A percentile compares a stretch with the other conserved stretches of the same genome.
These are phyloP conservation scores for Trichoderma hamatum DNA, from an alignment of 2,329 filamentous ascomycete genomes.

Conservation along the genomic window DNA sequence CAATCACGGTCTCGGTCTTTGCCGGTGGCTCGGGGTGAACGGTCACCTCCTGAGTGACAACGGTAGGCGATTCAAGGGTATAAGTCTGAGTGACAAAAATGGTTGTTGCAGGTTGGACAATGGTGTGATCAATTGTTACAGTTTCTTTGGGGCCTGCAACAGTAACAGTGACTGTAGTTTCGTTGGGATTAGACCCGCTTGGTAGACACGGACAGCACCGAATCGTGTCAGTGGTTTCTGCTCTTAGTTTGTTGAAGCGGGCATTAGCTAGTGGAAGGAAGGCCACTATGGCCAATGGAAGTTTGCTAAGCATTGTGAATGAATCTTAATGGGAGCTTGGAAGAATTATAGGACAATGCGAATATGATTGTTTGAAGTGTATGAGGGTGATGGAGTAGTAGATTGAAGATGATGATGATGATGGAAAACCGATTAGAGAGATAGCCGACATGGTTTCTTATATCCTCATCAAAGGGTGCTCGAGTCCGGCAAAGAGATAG, in stretches of 20 bases:
- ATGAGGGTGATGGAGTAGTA: background rate
- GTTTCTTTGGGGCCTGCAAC: constrained; percentile 35
- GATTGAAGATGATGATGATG: background rate
- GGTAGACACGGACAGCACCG: constrained; percentile 39
- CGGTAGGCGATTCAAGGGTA: background rate
- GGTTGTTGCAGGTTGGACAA: constrained; percentile 32
- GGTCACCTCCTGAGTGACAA: constrained; percentile 25
- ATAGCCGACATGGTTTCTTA: background rate
- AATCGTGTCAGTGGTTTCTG: constrained; percentile 29
- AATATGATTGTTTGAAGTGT: background rate
- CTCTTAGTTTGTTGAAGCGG: constrained; percentile 31
- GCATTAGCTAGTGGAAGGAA: constrained; percentile 36
- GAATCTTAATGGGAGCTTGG: fast-evolving
- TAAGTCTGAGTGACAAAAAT: constrained; percentile 26
- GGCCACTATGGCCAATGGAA: constrained; percentile 35
- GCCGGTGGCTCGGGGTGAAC: constrained; percentile 26
- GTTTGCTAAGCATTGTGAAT: constrained; percentile 34
- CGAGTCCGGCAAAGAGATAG: too few species aligned
- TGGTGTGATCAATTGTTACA: constrained; percentile 34
- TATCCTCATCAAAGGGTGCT: background rate
- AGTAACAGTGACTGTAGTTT: constrained; percentile 35
- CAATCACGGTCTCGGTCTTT: constrained; percentile 19
- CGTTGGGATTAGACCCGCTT: constrained; percentile 26
- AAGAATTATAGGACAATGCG: background rate
- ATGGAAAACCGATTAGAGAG: background rate